Evolutionary conservation across 2,329 filamentous ascomycete species (phyloP).

Genomic region (Cytospora piceicola): DNA sequence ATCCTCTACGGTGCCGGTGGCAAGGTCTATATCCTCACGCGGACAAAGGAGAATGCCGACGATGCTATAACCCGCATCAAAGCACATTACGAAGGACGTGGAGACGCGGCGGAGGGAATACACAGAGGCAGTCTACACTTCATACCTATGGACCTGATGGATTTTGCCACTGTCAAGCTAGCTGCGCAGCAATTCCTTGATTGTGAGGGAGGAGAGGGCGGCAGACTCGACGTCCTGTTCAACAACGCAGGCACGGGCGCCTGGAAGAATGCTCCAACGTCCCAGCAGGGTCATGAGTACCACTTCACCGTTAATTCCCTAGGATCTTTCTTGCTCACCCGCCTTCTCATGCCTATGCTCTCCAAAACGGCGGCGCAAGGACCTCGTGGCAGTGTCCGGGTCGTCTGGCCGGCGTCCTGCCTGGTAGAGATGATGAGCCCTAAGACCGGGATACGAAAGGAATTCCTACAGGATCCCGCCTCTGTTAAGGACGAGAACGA

Average conservation of each 20-base stretch:
- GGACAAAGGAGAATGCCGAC: slow-evolving; percentile 36
- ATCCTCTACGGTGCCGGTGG: no score
- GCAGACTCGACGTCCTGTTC: slow-evolving; percentile 33
- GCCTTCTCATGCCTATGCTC: slow-evolving; percentile 22
- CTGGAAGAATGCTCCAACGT: slow-evolving; percentile 29
- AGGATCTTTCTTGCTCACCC: slow-evolving; percentile 31
- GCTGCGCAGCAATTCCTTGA: slow-evolving; percentile 30
- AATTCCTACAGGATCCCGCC: slow-evolving; percentile 28
- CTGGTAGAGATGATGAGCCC: slow-evolving; percentile 33
- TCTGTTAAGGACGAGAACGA: slow-evolving; percentile 24
- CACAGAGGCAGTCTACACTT: slow-evolving; percentile 31
- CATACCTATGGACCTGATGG: slow-evolving; percentile 32
- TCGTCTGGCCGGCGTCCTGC: slow-evolving; percentile 34
- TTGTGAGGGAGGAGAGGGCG: slow-evolving; percentile 19
- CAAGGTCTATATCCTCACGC: slow-evolving; percentile 56
- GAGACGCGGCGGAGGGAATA: neutral
- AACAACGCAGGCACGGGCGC: slow-evolving; percentile 35
- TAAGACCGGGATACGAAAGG: slow-evolving; percentile 28
- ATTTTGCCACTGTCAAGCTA: slow-evolving; percentile 30
- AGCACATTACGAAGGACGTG: slow-evolving; percentile 18
- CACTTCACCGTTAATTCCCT: slow-evolving; percentile 34
- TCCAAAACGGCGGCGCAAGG: slow-evolving; percentile 9
- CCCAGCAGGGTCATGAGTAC: slow-evolving; percentile 33
- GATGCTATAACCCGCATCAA: slow-evolving; percentile 32
- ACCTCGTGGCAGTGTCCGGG: slow-evolving; percentile 31